Conservation (phyloP, 805 yeast species). For the Yarrowia bubula region DNA sequence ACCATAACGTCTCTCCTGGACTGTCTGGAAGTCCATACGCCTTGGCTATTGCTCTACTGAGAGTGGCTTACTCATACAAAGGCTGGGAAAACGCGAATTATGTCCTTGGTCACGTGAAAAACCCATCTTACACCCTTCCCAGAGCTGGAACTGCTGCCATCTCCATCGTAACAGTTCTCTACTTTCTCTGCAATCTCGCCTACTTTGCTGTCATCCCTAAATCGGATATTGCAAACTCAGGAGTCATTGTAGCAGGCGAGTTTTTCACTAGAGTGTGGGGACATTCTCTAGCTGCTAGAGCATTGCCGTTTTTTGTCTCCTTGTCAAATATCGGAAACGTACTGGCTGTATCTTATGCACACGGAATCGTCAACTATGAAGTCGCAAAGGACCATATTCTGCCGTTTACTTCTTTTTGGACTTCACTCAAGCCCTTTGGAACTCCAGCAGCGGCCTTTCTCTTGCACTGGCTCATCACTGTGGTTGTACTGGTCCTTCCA, state of each 20-base stretch:
- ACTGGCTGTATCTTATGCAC: conserved; percentile 62
- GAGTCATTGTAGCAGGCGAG: conserved; percentile 62
- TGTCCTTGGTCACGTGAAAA: conserved; percentile 55
- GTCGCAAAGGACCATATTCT: conserved; percentile 50
- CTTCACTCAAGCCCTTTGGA: conserved; percentile 42
- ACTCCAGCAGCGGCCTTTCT: conserved; percentile 47
- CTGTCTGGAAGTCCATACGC: conserved; percentile 42
- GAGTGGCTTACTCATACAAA: conserved; percentile 61
- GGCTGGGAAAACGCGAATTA: conserved; percentile 73
- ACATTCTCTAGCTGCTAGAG: conserved; percentile 48
- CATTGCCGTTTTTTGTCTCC: conserved; percentile 58
- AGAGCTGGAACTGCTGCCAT: conserved; percentile 63
- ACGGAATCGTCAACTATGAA: conserved; percentile 57
- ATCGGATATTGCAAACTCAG: conserved; percentile 47
- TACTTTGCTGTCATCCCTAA: conserved; percentile 54
- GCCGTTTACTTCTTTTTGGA: conserved; percentile 51
- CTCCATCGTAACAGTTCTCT: conserved; percentile 50
- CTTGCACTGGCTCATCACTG: conserved; percentile 58
- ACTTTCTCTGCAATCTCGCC: conserved; percentile 56
- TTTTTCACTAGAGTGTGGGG: conserved; percentile 61
- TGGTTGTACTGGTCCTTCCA: conserved; percentile 53
- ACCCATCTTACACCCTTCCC: conserved; percentile 57
- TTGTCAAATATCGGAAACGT: conserved; percentile 64
- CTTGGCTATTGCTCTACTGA: conserved; percentile 54
- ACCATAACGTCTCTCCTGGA: conserved; percentile 40